Evolutionary conservation across 352 stramenopile species (phyloP), one percentile per base, ranked within the genome.

Genomic region (Phytophthora macrochlamydospora): DNA sequence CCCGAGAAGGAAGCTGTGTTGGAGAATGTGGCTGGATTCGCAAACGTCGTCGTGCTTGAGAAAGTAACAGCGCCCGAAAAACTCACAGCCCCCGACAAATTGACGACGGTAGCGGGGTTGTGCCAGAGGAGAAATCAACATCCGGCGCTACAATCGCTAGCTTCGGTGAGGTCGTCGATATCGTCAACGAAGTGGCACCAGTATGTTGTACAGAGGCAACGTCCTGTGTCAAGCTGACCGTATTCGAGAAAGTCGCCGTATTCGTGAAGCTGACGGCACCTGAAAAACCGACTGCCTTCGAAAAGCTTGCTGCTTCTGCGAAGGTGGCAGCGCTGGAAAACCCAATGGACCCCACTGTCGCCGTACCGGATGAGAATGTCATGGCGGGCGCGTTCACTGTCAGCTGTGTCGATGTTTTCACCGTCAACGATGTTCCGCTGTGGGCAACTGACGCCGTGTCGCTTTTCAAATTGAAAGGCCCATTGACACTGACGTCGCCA

Each of bases 131-230:
- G 2, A 57, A 57, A 3, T 48, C 51, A 29, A 67, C 60, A 5
- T 49, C 42, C n/a, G 52, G 13, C 13, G 61, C 53, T 56, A 49
- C 40, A 4, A 69, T 24, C 12, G 59, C 13, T 35, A 69, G 30
- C 3, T 52, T 64, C 12, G 62, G 60, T 2, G 18, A 24, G 18
- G 18, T 24, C 18, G 68, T 75, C 43, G 61, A 62, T 12, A 85
- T 45, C 4, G 68, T 73, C n/a, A 85, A 67, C 8, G 73, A 83
- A n/a, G 56, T 62, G 1, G 40, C 45, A 7, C 71, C 71, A 6
- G 57, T 63, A 40, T 85, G 76, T 9, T 63, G 28, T 28, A 85
- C 77, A 8, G 18, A 61, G 30, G 73, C 71, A 13, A 24, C 42
- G 13, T 48, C 24, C 7, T 63, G 44, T 85, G 76, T 12, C 60